These are phyloP conservation scores for Syzygium malaccense DNA, from an alignment of 441 rosid genomes.

Conservation along the genomic window DNA sequence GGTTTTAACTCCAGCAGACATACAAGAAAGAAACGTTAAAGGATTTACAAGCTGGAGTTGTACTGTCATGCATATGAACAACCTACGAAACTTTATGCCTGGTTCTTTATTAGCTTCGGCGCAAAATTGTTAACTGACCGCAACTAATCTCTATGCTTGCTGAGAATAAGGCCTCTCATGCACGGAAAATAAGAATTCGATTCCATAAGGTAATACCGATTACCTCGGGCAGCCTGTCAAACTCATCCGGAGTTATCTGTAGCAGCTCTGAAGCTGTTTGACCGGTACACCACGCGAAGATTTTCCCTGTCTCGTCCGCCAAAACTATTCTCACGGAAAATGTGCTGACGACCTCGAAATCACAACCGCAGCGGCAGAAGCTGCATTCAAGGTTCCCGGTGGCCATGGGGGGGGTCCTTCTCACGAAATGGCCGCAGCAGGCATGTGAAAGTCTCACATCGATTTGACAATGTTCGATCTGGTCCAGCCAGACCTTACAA, in stretches of 20 bases:
- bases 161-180: not conserved
- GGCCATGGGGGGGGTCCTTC: conserved; percentile 16
- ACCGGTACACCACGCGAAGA: conserved; percentile 70
- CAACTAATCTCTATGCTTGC: not conserved
- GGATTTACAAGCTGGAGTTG: not conserved
- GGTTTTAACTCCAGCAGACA: not conserved
- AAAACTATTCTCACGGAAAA: conserved; percentile 49
- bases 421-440: conserved; percentile 61
- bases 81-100: not conserved
- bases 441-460: conserved; percentile 51
- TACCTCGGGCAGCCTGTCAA: conserved; percentile 84
- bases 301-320: conserved; percentile 46
- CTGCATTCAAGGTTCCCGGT: conserved; percentile 34
- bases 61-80: not conserved
- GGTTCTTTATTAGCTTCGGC: not conserved
- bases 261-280: conserved; percentile 83
- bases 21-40: not conserved
- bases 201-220: not conserved
- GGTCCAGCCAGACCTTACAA: conserved; percentile 65
- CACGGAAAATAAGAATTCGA: not conserved
- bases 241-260: conserved; percentile 82
- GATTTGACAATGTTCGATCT: conserved; percentile 55
- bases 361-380: conserved; percentile 34
- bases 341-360: conserved; percentile 28
- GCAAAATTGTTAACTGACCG: not conserved